Conservation (phyloP, 2,329 filamentous ascomycete species). For the Talaromyces sp. region DNA sequence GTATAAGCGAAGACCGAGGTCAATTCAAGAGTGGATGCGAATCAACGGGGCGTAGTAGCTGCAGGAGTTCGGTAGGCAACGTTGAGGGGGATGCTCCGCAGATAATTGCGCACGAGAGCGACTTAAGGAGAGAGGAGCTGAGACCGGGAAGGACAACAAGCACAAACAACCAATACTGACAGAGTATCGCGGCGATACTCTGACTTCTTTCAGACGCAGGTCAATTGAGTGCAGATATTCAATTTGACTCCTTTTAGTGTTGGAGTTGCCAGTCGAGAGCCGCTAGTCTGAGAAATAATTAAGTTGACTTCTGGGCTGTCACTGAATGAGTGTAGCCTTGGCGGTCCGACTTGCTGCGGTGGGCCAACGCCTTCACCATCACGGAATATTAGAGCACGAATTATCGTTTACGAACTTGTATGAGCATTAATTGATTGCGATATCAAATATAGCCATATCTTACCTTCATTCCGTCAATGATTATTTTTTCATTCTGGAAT, state of each 20-base stretch:
- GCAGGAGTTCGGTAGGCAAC: background rate
- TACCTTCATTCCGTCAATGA: background rate
- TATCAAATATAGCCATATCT: background rate
- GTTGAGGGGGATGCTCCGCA: constrained; percentile 16
- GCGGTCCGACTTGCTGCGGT: background rate
- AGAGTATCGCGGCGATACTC: background rate
- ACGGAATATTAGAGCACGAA: no score
- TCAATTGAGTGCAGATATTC: constrained; percentile 12
- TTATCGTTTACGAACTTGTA: no score
- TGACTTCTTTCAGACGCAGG: background rate
- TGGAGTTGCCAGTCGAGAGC: background rate
- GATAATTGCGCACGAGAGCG: constrained; percentile 17
- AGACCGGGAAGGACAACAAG: background rate
- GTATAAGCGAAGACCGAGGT: background rate
- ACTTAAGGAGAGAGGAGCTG: constrained; percentile 6
- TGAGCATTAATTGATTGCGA: no score
- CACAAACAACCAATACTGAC: background rate
- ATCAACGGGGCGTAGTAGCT: background rate
- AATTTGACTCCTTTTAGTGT: background rate
- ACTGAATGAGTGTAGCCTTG: constrained; percentile 7
- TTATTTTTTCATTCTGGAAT: background rate
- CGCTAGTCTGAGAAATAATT: constrained; percentile 8
- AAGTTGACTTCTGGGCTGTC: background rate
- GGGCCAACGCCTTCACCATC: background rate
- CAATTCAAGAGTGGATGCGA: background rate